Evolutionary conservation across 495 filamentous ascomycete species (phyloP), one percentile per base, ranked within the genome.

Genomic region (Penicillium longicatenatum): DNA sequence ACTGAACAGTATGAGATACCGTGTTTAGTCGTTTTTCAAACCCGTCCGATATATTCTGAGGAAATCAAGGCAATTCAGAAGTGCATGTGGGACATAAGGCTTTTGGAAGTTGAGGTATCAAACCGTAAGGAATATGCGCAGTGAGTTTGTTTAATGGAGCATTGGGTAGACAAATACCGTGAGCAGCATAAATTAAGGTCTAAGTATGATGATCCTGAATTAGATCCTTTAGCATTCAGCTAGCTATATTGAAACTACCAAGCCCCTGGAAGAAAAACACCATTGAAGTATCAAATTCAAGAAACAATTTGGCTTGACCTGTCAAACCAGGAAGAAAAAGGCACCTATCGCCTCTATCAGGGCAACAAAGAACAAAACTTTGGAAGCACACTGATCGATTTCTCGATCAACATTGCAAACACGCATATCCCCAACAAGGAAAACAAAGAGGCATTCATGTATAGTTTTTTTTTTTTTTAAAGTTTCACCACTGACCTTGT

Each of bases 251-350:
- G 10, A 35, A 35, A 6, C 26, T 35, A 35, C 31, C 31, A 35
- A 35, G 31, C 9, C 12, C 31, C 9, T 9, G 26, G 7, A 14
- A 35, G 31, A 35, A 35, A 35, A 35, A 35, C 2, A 35, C 9
- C 24, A 22, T 46, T 0, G 33, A n/a, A 39, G 12, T 39, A 39
- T 53, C 37, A 53, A 53, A 44, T 53, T 35, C 31, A 46, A 39
- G 19, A 46, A 44, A 46, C 33, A 49, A 26, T 12, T 26, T n/a
- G 46, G 21, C 52, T 39, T 45, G 60, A 50, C 45, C 51, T 26
- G 46, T 55, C 52, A 60, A 48, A 52, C 48, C 31, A 41, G 52
- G 26, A 12, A 42, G 6, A 41, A 47, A 29, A 51, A 47, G 52
- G 20, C 11, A 29, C 30, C 17, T 33, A 33, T 44, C 26, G 10